These are phyloP conservation scores for Astrothelium macrocarpum DNA, from an alignment of 495 filamentous ascomycete genomes.

Conservation along the genomic window DNA sequence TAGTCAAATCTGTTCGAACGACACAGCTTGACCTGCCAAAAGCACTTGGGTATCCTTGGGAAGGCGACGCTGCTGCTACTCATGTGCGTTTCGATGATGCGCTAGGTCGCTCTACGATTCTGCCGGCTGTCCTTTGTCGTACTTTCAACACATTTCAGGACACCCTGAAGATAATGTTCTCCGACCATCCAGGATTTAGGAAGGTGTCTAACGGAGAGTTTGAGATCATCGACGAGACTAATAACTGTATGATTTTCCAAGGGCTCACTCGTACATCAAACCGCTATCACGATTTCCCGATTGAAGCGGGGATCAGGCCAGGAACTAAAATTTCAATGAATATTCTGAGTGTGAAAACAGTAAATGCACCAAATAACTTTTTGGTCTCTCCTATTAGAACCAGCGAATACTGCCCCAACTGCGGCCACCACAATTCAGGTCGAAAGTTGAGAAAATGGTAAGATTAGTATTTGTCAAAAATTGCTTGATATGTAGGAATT, in stretches of 20 bases:
- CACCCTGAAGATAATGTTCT: neutral
- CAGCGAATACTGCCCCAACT: neutral
- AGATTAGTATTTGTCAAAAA: neutral
- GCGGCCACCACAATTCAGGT: neutral
- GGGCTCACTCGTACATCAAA: neutral
- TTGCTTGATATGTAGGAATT: neutral
- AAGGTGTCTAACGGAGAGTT: neutral
- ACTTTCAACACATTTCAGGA: neutral
- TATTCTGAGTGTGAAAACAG: neutral
- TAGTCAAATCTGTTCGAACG: slow-evolving; percentile 1
- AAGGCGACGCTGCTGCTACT: neutral
- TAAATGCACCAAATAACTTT: neutral
- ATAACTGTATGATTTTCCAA: neutral
- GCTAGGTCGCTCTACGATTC: neutral
- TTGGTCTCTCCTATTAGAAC: neutral
- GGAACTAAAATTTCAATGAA: neutral
- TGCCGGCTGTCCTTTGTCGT: neutral
- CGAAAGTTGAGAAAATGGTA: slow-evolving; percentile 1
- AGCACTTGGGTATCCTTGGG: slow-evolving; percentile 1
- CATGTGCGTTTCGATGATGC: neutral
- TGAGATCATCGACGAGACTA: slow-evolving; percentile 1
- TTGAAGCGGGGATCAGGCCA: slow-evolving; percentile 1
- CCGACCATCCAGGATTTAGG: neutral
- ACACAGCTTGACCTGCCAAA: neutral
- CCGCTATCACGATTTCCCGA: neutral